A percentile compares a stretch with the other conserved stretches of the same genome.
Conservation (phyloP, 2,329 filamentous ascomycete species). For the Gaeumannomyces sp. region DNA sequence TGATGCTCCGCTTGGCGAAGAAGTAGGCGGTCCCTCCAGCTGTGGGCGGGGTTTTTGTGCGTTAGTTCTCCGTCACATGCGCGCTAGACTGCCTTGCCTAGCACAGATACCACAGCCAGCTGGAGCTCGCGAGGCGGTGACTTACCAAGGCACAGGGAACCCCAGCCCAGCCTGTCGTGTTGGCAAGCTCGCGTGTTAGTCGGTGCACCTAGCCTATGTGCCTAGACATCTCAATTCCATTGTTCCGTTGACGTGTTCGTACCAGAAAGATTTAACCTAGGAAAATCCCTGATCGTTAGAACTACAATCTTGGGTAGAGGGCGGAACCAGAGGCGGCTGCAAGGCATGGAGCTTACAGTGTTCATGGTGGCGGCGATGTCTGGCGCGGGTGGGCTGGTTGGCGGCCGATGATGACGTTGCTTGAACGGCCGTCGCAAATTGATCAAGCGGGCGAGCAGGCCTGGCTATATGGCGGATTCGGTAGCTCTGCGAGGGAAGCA, state of each 20-base stretch:
- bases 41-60: constrained; percentile 26
- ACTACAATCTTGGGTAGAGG: constrained; percentile 20
- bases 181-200: constrained; percentile 13
- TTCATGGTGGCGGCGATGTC: constrained; percentile 13
- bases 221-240: not conserved
- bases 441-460: not conserved
- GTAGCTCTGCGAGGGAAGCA: too few relatives aligned
- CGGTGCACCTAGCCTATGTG: not conserved
- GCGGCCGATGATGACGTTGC: not conserved
- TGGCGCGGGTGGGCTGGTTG: not conserved
- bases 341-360: constrained; percentile 10
- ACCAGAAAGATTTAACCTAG: constrained; percentile 61
- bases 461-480: too few relatives aligned
- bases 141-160: constrained; percentile 76
- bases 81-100: not conserved
- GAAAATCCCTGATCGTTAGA: constrained; percentile 22
- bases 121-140: constrained; percentile 10
- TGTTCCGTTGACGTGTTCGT: constrained; percentile 21
- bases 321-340: constrained; percentile 8
- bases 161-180: constrained; percentile 75
- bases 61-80: constrained; percentile 10
- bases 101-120: not conserved
- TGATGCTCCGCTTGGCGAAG: constrained; percentile 92
- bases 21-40: constrained; percentile 90
- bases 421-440: not conserved